Base-by-base conservation (phyloP, 441 rosid genomes). In the Dalechampia spathulata region DNA sequence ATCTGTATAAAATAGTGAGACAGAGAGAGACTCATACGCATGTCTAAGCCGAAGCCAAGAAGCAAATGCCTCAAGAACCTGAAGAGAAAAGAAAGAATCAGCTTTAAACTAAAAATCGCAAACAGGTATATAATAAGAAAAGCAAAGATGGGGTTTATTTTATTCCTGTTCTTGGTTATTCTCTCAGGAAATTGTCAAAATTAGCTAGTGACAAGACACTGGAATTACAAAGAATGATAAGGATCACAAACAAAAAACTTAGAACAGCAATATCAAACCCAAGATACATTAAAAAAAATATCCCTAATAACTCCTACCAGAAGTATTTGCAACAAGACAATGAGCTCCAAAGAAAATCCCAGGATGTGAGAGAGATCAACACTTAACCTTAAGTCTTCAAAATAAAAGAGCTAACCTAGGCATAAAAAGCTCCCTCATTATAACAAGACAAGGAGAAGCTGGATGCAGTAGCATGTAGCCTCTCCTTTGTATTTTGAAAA, bases 51-150 rank as follows among this genome's bases (percentile, higher is more conserved):
- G 96, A 65, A 90, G 91, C 99, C 98, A 94, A 61, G 98, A 86
- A 48, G 91, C 94, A 86, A 90, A 90, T 47, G 99, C 96, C 80
- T 94, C 96, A n/a, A 90, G 98, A 79, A 90, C 99, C 99, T 93
- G 84, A 63, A 52, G 49, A 66, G 65, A 63, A 63, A 28, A 41
- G 43, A 58, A 27, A 68, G 2, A 49, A 22, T 34, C 49, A 52
- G 37, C 34, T 49, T 27, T 28, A 42, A 21, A 42, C 19, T 1
- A 28, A 11, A 7, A 32, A 28, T 22, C 1, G 37, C 0, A 15
- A 34, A 6, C n/a, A 28, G 42, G 37, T 19, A 41, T 16, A 14
- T 5, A 7, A 13, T 19, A 44, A 12, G 11, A n/a, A 36, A 4
- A 49, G 26, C 38, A 45, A 13, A 1, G 3, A 39, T 38, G 2